These are phyloP conservation scores for Metschnikowia gruessii DNA, from an alignment of 805 yeast species.

Conservation along the genomic window DNA sequence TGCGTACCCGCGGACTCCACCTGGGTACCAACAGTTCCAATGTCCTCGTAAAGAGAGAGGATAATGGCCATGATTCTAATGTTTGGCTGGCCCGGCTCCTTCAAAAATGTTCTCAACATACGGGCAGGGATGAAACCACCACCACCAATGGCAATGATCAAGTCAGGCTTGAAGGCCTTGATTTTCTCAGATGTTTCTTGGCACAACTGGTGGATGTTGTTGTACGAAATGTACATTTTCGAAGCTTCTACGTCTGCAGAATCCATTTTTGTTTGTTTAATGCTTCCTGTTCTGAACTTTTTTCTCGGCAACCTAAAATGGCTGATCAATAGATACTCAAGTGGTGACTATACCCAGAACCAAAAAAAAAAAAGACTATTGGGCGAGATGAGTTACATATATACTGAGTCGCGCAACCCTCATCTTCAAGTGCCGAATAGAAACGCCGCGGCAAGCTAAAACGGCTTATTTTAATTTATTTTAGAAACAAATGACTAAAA, in stretches of 20 bases:
- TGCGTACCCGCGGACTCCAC: slow-evolving; percentile 29
- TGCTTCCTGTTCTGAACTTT: not conserved
- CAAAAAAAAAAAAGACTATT: slow-evolving; percentile 6
- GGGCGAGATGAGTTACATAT: slow-evolving; percentile 10
- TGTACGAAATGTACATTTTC: slow-evolving; percentile 62
- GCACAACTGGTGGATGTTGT: slow-evolving; percentile 79
- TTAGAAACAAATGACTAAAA: no score
- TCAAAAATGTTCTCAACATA: slow-evolving; percentile 87
- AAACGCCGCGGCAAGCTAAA: slow-evolving; percentile 10
- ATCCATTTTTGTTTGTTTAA: slow-evolving; percentile 15
- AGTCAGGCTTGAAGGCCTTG: slow-evolving; percentile 40
- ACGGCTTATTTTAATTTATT: not conserved
- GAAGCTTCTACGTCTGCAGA: slow-evolving; percentile 22
- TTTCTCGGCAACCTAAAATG: slow-evolving; percentile 3
- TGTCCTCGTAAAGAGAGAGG: slow-evolving; percentile 83
- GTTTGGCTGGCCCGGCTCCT: slow-evolving; percentile 83
- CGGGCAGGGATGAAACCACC: slow-evolving; percentile 98
- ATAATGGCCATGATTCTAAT: slow-evolving; percentile 94
- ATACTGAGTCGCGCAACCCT: slow-evolving; percentile 10
- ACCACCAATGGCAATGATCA: slow-evolving; percentile 90
- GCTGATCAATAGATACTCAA: slow-evolving; percentile 2
- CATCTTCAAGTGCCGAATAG: slow-evolving; percentile 2
- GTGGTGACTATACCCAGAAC: slow-evolving; percentile 10
- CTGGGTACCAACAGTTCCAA: slow-evolving; percentile 51
- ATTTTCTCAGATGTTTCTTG: slow-evolving; percentile 60